These are phyloP conservation scores for Sarocladium oryzae DNA, from an alignment of 2,329 filamentous ascomycete genomes.

Conservation along the genomic window DNA sequence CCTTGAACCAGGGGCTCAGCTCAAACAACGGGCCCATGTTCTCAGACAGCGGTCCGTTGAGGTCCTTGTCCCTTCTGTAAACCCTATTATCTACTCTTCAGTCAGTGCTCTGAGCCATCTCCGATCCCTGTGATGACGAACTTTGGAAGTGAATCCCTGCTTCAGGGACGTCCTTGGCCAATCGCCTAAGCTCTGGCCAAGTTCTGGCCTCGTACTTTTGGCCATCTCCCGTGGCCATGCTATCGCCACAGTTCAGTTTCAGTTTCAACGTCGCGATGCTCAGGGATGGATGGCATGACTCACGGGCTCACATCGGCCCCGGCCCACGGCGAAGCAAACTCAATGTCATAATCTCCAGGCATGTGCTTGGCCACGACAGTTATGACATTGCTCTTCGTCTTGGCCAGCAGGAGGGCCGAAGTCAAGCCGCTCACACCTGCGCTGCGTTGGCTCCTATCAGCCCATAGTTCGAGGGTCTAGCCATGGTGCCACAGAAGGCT, in stretches of 20 bases:
- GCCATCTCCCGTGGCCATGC: conserved; percentile 36
- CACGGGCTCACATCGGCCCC: conserved; percentile 75
- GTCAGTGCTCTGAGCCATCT: background rate
- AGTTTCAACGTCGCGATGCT: too few relatives aligned
- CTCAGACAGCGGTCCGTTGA: conserved; percentile 32
- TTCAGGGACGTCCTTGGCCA: conserved; percentile 62
- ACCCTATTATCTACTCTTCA: conserved; percentile 36
- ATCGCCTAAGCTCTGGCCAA: conserved; percentile 54
- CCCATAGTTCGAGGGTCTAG: too few relatives aligned
- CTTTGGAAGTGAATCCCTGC: conserved; percentile 76
- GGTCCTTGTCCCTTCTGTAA: conserved; percentile 57
- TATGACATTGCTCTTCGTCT: conserved; percentile 39
- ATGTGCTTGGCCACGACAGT: conserved; percentile 81
- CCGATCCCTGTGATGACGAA: conserved; percentile 20
- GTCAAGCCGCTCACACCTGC: conserved; percentile 36
- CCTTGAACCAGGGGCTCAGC: conserved; percentile 64
- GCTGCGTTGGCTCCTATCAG: conserved; percentile 16
- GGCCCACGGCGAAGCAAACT: conserved; percentile 87
- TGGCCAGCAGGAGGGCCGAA: conserved; percentile 36
- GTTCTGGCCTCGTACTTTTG: conserved; percentile 57
- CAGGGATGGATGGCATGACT: too few relatives aligned
- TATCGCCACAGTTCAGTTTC: conserved; percentile 15
- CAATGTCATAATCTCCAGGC: conserved; percentile 87
- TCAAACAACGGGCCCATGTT: conserved; percentile 47
- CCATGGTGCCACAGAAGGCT: too few relatives aligned